Base-by-base conservation (phyloP, 1,139 yeast genomes). In the Lodderomyces beijingensis region DNA sequence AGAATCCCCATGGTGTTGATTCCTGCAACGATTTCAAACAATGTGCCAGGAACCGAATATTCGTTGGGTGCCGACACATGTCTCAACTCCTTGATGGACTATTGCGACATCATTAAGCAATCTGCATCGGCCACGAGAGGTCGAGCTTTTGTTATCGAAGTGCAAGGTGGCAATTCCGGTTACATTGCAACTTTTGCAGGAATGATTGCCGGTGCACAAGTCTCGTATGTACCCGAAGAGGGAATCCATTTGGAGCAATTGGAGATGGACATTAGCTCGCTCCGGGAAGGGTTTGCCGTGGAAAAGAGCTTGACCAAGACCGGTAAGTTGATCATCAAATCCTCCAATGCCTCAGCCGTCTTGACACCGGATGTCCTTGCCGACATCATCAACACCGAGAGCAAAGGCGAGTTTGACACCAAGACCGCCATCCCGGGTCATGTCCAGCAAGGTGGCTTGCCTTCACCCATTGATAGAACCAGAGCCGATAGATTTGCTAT, bases 361-460 rank as follows among this genome's bases (percentile, higher is more conserved):
- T 80, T 86, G 55, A 70, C 89, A 20, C 86, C 97, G 5, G 78
- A 84, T 41, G 71, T 84, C 40, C 71, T 91, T 48, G 88, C 95
- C 19, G 80, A 85, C 39, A 86, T 91, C 42, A 79, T 89, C 49
- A 77, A 79, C 44, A 82, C 83, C 43, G 91, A 87, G 49, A 77
- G 88, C 27, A 65, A 74, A 32, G 82, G 84, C 32, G 70, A 73
- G 41, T 91, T 88, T 53, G 96, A 89, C 51, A 85, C 94, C 13
- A 82, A 95, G 59, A 88, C 95, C 4, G 98, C 98, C 11, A 80
- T 89, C 35, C 98, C 98, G 9, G 98, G 98, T 18, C 98, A 91
- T 54, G 94, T 88, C 34, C 98, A 91, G 68, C 98, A 91, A 62
- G 98, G 98, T 58, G 95, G 94, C 39, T 76, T 79, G 34, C 98